phyloP scores from a whole-genome alignment of 2,329 filamentous ascomycete species.

The Sarocladium kiliense region DNA sequence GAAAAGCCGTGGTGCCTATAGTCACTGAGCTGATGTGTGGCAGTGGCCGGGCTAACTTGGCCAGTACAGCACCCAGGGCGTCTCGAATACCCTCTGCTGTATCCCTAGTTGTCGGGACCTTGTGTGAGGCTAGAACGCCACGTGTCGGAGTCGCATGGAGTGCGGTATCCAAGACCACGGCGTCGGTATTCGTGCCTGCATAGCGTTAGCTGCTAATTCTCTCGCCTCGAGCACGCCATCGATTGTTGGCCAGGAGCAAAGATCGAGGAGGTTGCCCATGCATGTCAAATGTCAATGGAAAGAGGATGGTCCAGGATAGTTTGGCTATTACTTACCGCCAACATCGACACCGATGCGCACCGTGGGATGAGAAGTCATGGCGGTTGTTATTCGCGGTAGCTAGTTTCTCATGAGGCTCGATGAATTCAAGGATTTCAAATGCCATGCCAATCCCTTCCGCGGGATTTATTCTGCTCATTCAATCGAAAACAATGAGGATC shows the following conservation, averaged over 20 bases:
- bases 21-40: constrained; percentile 40
- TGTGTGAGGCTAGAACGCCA: constrained; percentile 45
- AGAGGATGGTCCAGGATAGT: too few relatives aligned
- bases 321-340: constrained; percentile 33
- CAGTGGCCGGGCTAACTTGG: constrained; percentile 24
- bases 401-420: too few relatives aligned
- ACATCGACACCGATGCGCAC: constrained; percentile 41
- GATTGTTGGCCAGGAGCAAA: not conserved
- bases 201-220: not conserved
- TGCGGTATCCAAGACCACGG: constrained; percentile 41
- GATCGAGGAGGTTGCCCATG: not conserved
- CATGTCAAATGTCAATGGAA: too few relatives aligned
- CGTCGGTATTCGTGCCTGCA: constrained; percentile 44
- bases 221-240: not conserved
- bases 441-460: too few relatives aligned
- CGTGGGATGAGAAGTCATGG: not conserved
- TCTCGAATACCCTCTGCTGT: constrained; percentile 41
- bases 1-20: constrained; percentile 53
- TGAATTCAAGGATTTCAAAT: too few relatives aligned
- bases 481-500: too few relatives aligned
- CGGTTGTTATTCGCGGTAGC: not conserved
- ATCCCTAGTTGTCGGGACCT: constrained; percentile 42
- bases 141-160: constrained; percentile 26
- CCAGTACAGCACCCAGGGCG: constrained; percentile 38
- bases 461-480: too few relatives aligned